phyloP scores from a whole-genome alignment of 495 filamentous ascomycete genomes.

The Terfezia claveryi region DNA sequence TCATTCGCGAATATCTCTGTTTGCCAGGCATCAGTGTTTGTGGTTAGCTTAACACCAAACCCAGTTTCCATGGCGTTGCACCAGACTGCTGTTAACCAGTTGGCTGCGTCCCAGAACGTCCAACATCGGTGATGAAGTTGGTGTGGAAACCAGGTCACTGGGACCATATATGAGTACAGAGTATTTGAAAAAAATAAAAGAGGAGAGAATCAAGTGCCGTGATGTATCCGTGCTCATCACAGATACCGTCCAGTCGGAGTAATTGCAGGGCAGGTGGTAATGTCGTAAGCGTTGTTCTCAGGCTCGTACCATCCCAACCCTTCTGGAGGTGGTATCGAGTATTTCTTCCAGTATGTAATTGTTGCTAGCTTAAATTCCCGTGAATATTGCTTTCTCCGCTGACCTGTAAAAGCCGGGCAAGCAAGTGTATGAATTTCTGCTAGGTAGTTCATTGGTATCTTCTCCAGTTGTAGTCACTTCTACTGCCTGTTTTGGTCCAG shows the following conservation, averaged over 20 bases:
- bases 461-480: no score
- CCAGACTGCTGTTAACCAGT: slow-evolving; percentile 49
- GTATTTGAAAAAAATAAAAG: neutral
- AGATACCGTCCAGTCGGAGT: slow-evolving; percentile 21
- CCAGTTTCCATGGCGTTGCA: slow-evolving; percentile 59
- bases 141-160: slow-evolving; percentile 37
- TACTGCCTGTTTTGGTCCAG: no score
- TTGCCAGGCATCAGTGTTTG: slow-evolving; percentile 28
- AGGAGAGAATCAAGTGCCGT: slow-evolving; percentile 43
- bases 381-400: no score
- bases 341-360: no score
- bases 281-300: slow-evolving; percentile 45
- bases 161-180: no score
- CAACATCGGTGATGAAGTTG: slow-evolving; percentile 51
- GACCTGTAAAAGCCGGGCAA: no score
- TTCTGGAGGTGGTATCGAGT: no score
- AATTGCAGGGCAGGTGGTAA: slow-evolving; percentile 32
- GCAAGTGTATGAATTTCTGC: no score
- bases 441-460: no score
- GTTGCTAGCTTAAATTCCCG: no score
- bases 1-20: no score
- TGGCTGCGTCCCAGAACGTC: slow-evolving; percentile 40
- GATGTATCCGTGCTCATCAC: slow-evolving; percentile 53
- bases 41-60: slow-evolving; percentile 47
- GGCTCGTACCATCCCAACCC: no score